These are phyloP conservation scores for Sugiyamaella castrensis DNA, from an alignment of 1,139 yeast species.

Conservation along the genomic window DNA sequence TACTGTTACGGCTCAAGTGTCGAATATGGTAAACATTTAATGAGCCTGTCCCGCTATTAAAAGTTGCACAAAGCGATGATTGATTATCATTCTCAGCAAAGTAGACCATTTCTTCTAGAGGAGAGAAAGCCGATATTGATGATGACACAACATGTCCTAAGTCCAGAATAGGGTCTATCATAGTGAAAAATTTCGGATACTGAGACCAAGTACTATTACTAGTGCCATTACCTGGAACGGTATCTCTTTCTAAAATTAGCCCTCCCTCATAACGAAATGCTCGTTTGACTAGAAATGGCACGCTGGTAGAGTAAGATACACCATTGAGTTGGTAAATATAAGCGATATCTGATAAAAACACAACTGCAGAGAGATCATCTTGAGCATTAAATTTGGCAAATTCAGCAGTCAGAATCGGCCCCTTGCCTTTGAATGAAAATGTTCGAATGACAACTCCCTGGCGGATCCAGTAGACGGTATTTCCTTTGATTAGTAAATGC, in stretches of 20 bases:
- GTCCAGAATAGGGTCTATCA: conserved; percentile 69
- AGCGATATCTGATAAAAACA: conserved; percentile 31
- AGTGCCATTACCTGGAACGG: neutral
- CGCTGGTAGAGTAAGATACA: conserved; percentile 52
- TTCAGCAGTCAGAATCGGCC: conserved; percentile 48
- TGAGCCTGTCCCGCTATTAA: conserved; percentile 14
- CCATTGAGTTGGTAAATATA: conserved; percentile 60
- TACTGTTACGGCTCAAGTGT: conserved; percentile 18
- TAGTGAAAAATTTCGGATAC: conserved; percentile 51
- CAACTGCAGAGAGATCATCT: conserved; percentile 22
- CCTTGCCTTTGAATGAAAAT: conserved; percentile 46
- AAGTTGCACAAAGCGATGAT: conserved; percentile 30
- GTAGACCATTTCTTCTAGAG: conserved; percentile 50
- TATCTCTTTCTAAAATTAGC: conserved; percentile 54
- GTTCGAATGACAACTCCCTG: conserved; percentile 52
- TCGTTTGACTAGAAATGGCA: conserved; percentile 58
- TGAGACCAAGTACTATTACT: neutral
- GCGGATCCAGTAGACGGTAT: conserved; percentile 44
- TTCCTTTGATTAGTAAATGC: conserved; percentile 2
- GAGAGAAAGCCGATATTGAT: conserved; percentile 62
- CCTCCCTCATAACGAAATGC: conserved; percentile 66
- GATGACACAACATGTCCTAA: conserved; percentile 66
- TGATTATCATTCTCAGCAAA: conserved; percentile 23
- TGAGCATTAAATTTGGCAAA: conserved; percentile 43
- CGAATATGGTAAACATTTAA: conserved; percentile 30